phyloP scores from a whole-genome alignment of 306 rosid genomes.

The Glycyrrhiza uralensis region DNA sequence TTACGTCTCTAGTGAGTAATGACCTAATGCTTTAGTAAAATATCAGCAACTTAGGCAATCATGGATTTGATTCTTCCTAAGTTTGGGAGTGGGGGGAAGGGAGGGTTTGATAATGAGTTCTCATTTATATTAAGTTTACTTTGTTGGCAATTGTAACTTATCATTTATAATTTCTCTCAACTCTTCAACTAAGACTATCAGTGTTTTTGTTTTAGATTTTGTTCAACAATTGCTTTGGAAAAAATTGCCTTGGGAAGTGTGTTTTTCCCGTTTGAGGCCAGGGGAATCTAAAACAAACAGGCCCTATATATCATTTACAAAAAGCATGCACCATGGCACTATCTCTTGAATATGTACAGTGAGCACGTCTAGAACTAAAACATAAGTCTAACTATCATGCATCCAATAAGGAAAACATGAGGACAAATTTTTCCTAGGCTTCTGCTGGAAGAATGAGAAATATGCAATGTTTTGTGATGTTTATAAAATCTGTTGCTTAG shows the following conservation, averaged over 20 bases:
- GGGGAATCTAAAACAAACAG: too few species aligned
- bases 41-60: not conserved
- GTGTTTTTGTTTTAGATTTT: too few species aligned
- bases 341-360: too few species aligned
- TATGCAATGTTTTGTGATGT: not conserved
- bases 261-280: too few species aligned
- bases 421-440: not conserved
- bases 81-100: not conserved
- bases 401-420: not conserved
- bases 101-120: not conserved
- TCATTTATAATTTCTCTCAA: too few species aligned
- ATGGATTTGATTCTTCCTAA: not conserved
- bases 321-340: too few species aligned
- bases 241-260: too few species aligned
- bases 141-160: not conserved
- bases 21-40: constrained; percentile 3
- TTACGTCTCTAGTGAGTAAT: not conserved
- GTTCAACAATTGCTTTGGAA: too few species aligned
- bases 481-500: not conserved
- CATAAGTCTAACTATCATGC: not conserved
- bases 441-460: constrained; percentile 8
- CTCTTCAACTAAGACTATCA: too few species aligned
- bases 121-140: not conserved
- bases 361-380: too few species aligned
- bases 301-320: too few species aligned